A percentile compares a stretch with the other conserved stretches of the same genome.
Conservation (phyloP, 176 grass and related monocot species). For the Tillandsia fasciculata region DNA sequence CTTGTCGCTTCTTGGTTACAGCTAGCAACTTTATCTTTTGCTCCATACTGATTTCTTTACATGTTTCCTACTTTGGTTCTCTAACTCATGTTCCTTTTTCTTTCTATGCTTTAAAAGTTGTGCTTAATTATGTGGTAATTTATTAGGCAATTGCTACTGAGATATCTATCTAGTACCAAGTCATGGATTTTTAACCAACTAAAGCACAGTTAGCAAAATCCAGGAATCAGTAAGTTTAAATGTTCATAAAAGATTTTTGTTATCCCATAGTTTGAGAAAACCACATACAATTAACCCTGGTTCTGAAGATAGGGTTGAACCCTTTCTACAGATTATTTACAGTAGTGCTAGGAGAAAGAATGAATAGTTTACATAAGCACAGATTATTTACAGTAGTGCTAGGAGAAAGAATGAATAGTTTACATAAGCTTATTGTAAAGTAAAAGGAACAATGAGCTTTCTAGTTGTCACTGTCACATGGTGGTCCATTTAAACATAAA, state of each 20-base stretch:
- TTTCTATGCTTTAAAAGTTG: background rate
- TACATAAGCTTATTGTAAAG: background rate
- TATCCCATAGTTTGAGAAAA: too few relatives aligned
- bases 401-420: background rate
- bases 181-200: too few relatives aligned
- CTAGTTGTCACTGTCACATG: background rate
- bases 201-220: too few relatives aligned
- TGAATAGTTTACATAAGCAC: background rate
- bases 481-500: background rate
- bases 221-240: too few relatives aligned
- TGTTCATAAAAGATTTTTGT: too few relatives aligned
- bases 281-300: too few relatives aligned
- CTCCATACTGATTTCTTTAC: background rate
- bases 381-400: background rate
- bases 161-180: background rate
- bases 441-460: background rate
- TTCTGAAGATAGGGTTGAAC: too few relatives aligned
- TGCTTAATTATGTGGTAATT: background rate
- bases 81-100: background rate
- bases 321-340: background rate
- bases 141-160: background rate
- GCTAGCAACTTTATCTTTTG: slow-evolving; percentile 1
- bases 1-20: background rate
- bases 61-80: background rate
- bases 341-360: background rate